Evolutionary conservation across 208 protist genomes (phyloP).

Genomic region (Wallacemonas sp.): DNA sequence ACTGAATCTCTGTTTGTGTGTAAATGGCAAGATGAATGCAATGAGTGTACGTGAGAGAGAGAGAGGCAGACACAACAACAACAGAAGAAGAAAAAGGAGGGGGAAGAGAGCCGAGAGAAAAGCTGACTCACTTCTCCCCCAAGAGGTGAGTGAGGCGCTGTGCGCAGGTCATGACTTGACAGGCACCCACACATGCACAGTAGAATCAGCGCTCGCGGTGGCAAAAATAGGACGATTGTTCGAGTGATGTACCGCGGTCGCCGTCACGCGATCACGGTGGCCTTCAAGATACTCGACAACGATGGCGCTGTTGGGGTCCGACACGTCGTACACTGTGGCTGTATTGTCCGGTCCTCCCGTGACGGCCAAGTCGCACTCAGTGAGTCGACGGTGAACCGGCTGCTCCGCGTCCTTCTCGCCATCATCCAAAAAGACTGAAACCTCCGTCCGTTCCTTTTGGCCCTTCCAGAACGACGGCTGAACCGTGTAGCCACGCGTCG

Average conservation of each 20-base stretch:
- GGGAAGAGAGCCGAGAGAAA: conserved; percentile 1
- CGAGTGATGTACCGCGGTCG: conserved; percentile 62
- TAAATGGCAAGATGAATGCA: conserved; percentile 6
- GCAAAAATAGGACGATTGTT: conserved; percentile 74
- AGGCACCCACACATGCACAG: conserved; percentile 80
- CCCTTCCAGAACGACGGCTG: conserved; percentile 81
- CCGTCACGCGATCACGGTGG: conserved; percentile 84
- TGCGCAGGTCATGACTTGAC: conserved; percentile 68
- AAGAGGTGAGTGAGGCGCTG: no score
- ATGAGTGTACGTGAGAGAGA: neutral
- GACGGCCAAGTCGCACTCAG: conserved; percentile 80
- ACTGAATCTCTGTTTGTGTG: no score
- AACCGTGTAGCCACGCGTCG: conserved; percentile 57
- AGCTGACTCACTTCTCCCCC: no score
- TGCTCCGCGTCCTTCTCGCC: conserved; percentile 75
- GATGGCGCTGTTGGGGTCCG: conserved; percentile 48
- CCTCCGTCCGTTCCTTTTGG: conserved; percentile 51
- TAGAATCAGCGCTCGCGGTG: conserved; percentile 83
- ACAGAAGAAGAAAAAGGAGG: conserved; percentile 20
- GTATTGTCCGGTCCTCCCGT: conserved; percentile 75
- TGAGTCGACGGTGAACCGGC: conserved; percentile 47
- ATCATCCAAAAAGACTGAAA: conserved; percentile 82
- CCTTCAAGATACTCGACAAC: conserved; percentile 80
- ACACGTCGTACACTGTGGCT: conserved; percentile 80
- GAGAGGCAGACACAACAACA: neutral